These are phyloP conservation scores for Galeopsis tetrahit DNA, from an alignment of 257 asterid genomes.

Conservation along the genomic window DNA sequence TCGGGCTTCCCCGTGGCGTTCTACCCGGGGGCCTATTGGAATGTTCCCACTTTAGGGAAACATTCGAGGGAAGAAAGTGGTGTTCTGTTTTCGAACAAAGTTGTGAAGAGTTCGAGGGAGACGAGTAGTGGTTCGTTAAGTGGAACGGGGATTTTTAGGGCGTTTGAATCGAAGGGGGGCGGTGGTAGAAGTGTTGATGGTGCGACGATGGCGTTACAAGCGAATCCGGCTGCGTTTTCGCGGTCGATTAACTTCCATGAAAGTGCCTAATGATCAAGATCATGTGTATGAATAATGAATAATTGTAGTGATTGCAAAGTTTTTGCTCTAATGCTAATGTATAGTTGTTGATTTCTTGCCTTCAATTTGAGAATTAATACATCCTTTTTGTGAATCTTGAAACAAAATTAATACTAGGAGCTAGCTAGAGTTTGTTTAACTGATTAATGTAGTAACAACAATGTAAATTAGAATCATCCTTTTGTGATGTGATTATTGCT, in stretches of 20 bases:
- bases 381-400: conserved; percentile 20
- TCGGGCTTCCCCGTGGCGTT: conserved; percentile 43
- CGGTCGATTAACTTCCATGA: conserved; percentile 72
- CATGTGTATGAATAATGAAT: conserved; percentile 18
- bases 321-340: conserved; percentile 6
- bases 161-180: conserved; percentile 47
- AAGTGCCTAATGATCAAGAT: conserved; percentile 28
- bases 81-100: conserved; percentile 26
- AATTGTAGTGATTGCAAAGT: not conserved
- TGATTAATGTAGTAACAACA: conserved; percentile 6
- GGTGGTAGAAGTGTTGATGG: conserved; percentile 25
- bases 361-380: not conserved
- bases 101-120: too few species aligned
- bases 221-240: conserved; percentile 88
- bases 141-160: conserved; percentile 23
- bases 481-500: not conserved
- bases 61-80: conserved; percentile 54
- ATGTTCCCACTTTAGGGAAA: conserved; percentile 53
- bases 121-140: not conserved
- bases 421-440: conserved; percentile 10
- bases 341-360: not conserved
- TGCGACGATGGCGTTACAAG: conserved; percentile 51
- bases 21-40: conserved; percentile 41
- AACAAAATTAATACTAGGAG: not conserved
- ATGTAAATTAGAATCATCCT: not conserved